Conservation (phyloP, 441 rosid genomes). For the Pelargonium fulgidum region DNA sequence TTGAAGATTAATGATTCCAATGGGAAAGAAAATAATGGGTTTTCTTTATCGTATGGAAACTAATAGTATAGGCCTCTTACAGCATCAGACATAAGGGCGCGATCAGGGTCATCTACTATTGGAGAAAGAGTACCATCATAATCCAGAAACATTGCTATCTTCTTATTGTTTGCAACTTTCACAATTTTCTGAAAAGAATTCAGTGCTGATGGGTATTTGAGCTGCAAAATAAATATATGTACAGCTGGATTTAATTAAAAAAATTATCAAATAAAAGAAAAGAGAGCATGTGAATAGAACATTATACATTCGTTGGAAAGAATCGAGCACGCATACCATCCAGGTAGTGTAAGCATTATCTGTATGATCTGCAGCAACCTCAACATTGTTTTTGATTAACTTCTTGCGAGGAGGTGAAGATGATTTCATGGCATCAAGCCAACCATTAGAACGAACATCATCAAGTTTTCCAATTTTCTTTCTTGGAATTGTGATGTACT, state of each 20-base stretch:
- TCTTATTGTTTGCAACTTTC: slow-evolving; percentile 55
- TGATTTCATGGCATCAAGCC: slow-evolving; percentile 90
- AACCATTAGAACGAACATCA: slow-evolving; percentile 80
- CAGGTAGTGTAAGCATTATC: slow-evolving; percentile 56
- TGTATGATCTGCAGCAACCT: slow-evolving; percentile 48
- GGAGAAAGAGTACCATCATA: slow-evolving; percentile 96
- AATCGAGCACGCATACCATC: slow-evolving; percentile 46
- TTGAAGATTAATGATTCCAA: not conserved
- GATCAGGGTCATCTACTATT: slow-evolving; percentile 87
- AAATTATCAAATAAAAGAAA: not conserved
- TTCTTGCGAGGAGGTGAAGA: slow-evolving; percentile 93
- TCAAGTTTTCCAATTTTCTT: slow-evolving; percentile 63
- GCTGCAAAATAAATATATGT: slow-evolving; percentile 36
- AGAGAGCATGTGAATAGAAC: not conserved
- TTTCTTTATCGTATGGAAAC: not conserved
- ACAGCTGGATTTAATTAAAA: not conserved
- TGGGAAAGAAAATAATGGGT: not conserved
- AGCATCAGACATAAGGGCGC: slow-evolving; percentile 68
- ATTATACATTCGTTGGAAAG: not conserved
- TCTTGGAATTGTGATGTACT: slow-evolving; percentile 42
- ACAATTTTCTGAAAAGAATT: slow-evolving; percentile 53
- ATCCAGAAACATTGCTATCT: slow-evolving; percentile 73
- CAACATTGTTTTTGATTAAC: slow-evolving; percentile 44
- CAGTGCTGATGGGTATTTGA: slow-evolving; percentile 81
- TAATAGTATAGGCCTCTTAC: slow-evolving; percentile 33